A percentile compares a stretch with the other conserved stretches of the same genome.
phyloP scores from a whole-genome alignment of 164 flowering plant species.

The Santalum album region DNA sequence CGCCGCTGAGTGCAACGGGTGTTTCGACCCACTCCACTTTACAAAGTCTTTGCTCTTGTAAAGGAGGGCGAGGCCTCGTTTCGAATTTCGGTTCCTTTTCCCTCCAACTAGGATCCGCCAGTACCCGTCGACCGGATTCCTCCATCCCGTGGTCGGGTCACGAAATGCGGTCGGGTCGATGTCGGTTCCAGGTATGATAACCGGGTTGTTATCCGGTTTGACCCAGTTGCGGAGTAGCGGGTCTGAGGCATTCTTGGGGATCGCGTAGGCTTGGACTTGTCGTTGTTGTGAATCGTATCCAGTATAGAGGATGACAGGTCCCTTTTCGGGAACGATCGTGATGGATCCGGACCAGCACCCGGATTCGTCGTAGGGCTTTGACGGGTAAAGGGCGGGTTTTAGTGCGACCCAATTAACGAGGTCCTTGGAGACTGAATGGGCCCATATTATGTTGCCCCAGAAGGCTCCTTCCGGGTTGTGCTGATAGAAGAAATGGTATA shows the following conservation, averaged over 20 bases:
- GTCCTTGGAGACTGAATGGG: conserved; percentile 56
- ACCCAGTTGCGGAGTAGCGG: conserved; percentile 19
- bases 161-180: conserved; percentile 38
- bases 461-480: conserved; percentile 55
- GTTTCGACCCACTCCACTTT: conserved; percentile 46
- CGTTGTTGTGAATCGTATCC: conserved; percentile 25
- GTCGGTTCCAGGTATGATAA: conserved; percentile 14
- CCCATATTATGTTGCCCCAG: conserved; percentile 71
- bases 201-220: conserved; percentile 42
- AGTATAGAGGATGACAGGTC: conserved; percentile 47
- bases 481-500: conserved; percentile 57
- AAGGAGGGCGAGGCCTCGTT: conserved; percentile 43
- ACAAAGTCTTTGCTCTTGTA: conserved; percentile 59
- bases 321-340: conserved; percentile 36
- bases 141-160: conserved; percentile 65
- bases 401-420: conserved; percentile 45
- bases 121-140: conserved; percentile 25
- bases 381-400: conserved; percentile 37
- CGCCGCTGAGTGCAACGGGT: conserved; percentile 54
- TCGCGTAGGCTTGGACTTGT: conserved; percentile 35
- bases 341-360: conserved; percentile 72
- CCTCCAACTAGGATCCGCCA: conserved; percentile 61
- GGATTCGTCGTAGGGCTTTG: conserved; percentile 35
- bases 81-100: conserved; percentile 13
- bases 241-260: conserved; percentile 16